Base-by-base conservation (phyloP, 2,329 filamentous ascomycete species). In the Scopulariopsis brevicaulis region DNA sequence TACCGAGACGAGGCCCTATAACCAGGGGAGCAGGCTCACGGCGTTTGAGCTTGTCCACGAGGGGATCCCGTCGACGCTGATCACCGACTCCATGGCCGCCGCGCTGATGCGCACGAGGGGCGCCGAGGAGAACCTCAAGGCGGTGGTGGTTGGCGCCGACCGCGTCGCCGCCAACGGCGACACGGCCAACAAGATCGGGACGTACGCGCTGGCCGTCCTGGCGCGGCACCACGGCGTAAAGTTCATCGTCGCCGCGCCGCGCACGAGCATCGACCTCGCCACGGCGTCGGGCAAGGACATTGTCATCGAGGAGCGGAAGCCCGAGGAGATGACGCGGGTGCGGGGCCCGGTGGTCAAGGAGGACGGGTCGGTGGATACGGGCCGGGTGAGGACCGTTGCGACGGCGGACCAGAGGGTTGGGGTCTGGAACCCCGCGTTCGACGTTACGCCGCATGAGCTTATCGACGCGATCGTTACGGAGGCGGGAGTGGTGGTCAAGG, bases 101-200 rank as follows among this genome's bases (percentile, higher is more conserved):
- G 87, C 93, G 0, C 79, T 99, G 10, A 87, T 99, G 68, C 72
- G 74, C 22, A 81, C 80, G 25, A 74, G 81, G 53, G 84, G 84
- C 64, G 74, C 77, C 24, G 73, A 78, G 43, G 79, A 84, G 67
- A 84, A 86, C 65, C 89, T 99, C 60, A 81, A 84, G 6, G 93
- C 91, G 6, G 89, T 99, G 56, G 86, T 99, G 34, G 94, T 99
- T 0, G 94, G 94, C 32, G 94, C 94, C 2, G 94, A 99, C 70
- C 84, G 94, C 59, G 94, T 99, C 15, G 94, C 93, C 35, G 89
- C 91, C 55, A 99, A 99, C 66, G 94, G 94, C 34, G 94, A 99
- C 73, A 97, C 94, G 0, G 94, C 94, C 58, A 99, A 99, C 76
- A 99, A 99, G 77, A 95, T 99, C 61, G 94, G 94, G 56, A 99